Percentiles rank a stretch among this genome's conserved stretches.
Conservation (phyloP, 73 alveolate species). For the Paramecium caudatum region DNA sequence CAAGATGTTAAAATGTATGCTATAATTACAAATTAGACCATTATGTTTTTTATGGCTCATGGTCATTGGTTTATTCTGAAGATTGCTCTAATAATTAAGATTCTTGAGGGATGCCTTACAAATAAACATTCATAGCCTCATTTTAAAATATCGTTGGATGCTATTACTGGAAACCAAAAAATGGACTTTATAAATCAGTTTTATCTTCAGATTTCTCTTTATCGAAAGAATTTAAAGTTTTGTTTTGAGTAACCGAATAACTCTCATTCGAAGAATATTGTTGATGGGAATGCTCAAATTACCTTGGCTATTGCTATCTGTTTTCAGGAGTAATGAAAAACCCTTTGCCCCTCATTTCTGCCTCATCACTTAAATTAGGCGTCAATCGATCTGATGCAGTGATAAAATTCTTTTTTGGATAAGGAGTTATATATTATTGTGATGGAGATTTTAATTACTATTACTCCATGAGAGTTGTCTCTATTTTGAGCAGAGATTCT, state of each 20-base stretch:
- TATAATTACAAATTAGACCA: slow-evolving; percentile 5
- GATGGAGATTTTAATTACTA: background rate
- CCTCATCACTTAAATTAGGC: slow-evolving; percentile 60
- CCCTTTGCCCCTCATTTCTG: slow-evolving; percentile 42
- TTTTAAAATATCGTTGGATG: slow-evolving; percentile 30
- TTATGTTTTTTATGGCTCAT: background rate
- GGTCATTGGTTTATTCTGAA: background rate
- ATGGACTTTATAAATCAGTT: slow-evolving; percentile 11
- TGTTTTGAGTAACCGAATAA: slow-evolving; percentile 24
- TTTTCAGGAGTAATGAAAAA: slow-evolving; percentile 63
- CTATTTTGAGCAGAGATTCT: slow-evolving; percentile 39
- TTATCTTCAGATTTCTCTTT: slow-evolving; percentile 32
- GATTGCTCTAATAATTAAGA: background rate
- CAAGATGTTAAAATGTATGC: background rate
- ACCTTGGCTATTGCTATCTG: slow-evolving; percentile 45
- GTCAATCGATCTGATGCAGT: slow-evolving; percentile 53
- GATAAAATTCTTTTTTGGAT: slow-evolving; percentile 58
- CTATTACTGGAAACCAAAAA: slow-evolving; percentile 15
- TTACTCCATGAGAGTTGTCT: slow-evolving; percentile 46
- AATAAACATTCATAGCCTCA: slow-evolving; percentile 27
- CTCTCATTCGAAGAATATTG: slow-evolving; percentile 28
- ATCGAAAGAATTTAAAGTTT: slow-evolving; percentile 53
- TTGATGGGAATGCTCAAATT: slow-evolving; percentile 51
- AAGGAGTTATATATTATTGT: slow-evolving; percentile 48
- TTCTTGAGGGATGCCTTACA: slow-evolving; percentile 23